Evolutionary conservation across 495 filamentous ascomycete genomes (phyloP).

Genomic region (Lepraria neglecta): DNA sequence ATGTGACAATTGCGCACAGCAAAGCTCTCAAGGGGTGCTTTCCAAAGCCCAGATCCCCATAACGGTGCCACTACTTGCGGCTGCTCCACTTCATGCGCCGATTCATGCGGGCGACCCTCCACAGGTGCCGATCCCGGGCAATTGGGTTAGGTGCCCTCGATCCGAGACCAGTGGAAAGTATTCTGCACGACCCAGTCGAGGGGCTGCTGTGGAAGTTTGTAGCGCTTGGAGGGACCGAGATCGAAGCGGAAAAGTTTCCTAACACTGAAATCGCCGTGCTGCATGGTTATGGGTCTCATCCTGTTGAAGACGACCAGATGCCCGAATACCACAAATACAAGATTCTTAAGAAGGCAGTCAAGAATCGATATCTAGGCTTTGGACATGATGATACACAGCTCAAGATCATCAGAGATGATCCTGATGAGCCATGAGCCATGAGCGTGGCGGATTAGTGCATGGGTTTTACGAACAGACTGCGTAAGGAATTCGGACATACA

Average conservation of each 20-base stretch:
- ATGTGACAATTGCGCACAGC: conserved; percentile 9
- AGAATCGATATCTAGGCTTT: too few relatives aligned
- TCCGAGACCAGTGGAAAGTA: background rate
- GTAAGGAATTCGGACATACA: too few relatives aligned
- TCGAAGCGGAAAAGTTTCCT: background rate
- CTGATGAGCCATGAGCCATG: too few relatives aligned
- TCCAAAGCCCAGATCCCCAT: conserved; percentile 2
- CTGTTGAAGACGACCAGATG: too few relatives aligned
- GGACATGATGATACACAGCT: too few relatives aligned
- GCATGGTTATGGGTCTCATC: background rate
- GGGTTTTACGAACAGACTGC: too few relatives aligned
- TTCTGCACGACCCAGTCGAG: background rate
- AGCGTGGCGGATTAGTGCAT: too few relatives aligned
- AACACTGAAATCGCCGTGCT: background rate
- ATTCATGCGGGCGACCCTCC: too few relatives aligned
- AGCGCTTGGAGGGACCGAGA: background rate
- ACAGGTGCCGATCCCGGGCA: background rate
- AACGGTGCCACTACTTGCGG: background rate
- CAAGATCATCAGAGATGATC: too few relatives aligned
- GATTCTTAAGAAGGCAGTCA: too few relatives aligned
- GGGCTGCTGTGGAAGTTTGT: background rate
- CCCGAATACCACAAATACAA: too few relatives aligned
- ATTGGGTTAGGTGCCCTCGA: background rate
- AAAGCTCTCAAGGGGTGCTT: background rate
- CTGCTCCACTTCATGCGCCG: background rate